phyloP scores from a whole-genome alignment of 495 filamentous ascomycete genomes.

The Talaromyces stipitatus region DNA sequence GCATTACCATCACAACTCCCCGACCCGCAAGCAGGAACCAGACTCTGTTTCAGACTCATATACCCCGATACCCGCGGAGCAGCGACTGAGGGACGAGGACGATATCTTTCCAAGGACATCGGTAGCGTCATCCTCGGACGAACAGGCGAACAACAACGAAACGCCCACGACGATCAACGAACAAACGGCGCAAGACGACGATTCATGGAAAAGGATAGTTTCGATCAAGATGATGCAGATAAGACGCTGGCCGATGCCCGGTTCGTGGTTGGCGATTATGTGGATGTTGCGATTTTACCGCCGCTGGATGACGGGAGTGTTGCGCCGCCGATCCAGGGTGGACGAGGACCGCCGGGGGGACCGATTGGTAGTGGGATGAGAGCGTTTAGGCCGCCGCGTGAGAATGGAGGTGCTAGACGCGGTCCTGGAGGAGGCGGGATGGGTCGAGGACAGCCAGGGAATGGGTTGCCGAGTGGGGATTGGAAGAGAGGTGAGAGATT shows the following conservation, averaged over 20 bases:
- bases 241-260: conserved; percentile 66
- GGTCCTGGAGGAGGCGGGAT: conserved; percentile 26
- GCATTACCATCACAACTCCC: conserved; percentile 65
- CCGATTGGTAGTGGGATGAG: conserved; percentile 33
- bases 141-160: conserved; percentile 40
- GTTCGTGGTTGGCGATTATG: conserved; percentile 85
- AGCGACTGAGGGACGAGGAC: conserved; percentile 40
- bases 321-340: conserved; percentile 41
- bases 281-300: conserved; percentile 71
- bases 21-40: conserved; percentile 67
- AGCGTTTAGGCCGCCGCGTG: conserved; percentile 27
- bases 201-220: conserved; percentile 27
- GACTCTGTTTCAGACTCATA: conserved; percentile 78
- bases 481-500: conserved; percentile 39
- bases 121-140: conserved; percentile 70
- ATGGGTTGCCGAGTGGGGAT: conserved; percentile 27
- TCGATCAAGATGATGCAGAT: conserved; percentile 41
- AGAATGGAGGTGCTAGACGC: conserved; percentile 19
- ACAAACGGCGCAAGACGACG: conserved; percentile 10
- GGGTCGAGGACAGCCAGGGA: conserved; percentile 17
- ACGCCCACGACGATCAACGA: conserved; percentile 31
- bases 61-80: conserved; percentile 67
- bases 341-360: conserved; percentile 14
- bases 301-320: conserved; percentile 70
- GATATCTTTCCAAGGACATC: conserved; percentile 68